These are phyloP conservation scores for Letharia columbiana DNA, from an alignment of 495 filamentous ascomycete species.

Conservation along the genomic window DNA sequence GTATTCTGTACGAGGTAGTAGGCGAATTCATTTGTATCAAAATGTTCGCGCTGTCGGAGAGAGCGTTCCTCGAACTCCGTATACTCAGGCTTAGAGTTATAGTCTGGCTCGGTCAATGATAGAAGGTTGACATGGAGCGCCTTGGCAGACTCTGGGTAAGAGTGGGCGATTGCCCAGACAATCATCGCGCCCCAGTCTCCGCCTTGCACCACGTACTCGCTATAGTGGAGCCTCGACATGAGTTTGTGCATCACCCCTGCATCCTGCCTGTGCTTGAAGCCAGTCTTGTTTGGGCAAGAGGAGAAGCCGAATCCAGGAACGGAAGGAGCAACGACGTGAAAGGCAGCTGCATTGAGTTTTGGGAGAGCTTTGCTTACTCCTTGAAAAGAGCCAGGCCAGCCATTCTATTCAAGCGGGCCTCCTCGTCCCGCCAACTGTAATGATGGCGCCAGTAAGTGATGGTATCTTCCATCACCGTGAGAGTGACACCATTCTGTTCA, in stretches of 20 bases:
- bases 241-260: slow-evolving; percentile 15
- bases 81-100: slow-evolving; percentile 17
- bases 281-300: slow-evolving; percentile 22
- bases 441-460: slow-evolving; percentile 31
- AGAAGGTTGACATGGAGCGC: background rate
- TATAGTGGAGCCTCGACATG: slow-evolving; percentile 13
- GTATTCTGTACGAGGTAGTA: slow-evolving; percentile 24
- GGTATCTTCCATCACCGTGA: slow-evolving; percentile 10
- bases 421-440: background rate
- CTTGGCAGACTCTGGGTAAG: slow-evolving; percentile 24
- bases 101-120: background rate
- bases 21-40: slow-evolving; percentile 20
- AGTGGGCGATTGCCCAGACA: slow-evolving; percentile 24
- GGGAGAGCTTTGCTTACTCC: slow-evolving; percentile 31
- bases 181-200: slow-evolving; percentile 31
- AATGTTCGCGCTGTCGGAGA: slow-evolving; percentile 18
- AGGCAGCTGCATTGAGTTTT: slow-evolving; percentile 27
- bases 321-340: slow-evolving; percentile 35
- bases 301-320: slow-evolving; percentile 35
- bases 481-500: slow-evolving; percentile 14
- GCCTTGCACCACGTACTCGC: slow-evolving; percentile 29
- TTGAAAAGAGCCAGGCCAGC: slow-evolving; percentile 35
- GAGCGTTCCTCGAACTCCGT: slow-evolving; percentile 20
- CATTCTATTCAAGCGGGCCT: slow-evolving; percentile 10
- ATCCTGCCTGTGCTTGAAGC: slow-evolving; percentile 21